Base-by-base conservation (phyloP, 805 yeast genomes). In the Suhomyces xylopsoci region DNA sequence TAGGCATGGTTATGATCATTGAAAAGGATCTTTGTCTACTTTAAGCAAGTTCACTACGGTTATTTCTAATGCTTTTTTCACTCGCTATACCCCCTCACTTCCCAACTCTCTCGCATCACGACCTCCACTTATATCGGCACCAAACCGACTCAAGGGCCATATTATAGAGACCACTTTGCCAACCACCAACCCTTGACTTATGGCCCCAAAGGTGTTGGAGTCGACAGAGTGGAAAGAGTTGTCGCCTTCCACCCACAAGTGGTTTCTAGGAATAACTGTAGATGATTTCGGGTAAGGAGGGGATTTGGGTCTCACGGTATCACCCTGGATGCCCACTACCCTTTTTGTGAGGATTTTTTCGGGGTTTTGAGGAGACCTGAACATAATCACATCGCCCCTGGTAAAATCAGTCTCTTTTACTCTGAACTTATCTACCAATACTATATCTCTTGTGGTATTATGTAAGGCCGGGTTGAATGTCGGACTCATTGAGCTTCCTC, bases 211-310 rank as follows among this genome's bases (percentile, higher is more conserved):
- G 7, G 79, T 81, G 66, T 91, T 92, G 49, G 93, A 85, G 69
- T 93, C 98, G 1, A 91, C 73, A 0, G 96, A 86, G 62, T 87
- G 93, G 53, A 73, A 71, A 14, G 81, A 68, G 64, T 90, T 91
- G 67, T 93, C 98, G 6, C 98, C 98, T 66, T 93, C 97, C 0
- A 91, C 91, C 97, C 97, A 93, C 6, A 90, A 60, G 64, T 93
- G 97, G 61, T 84, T 86, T 51, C 87, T 70, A 2, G 97, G 97
- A 2, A 93, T 73, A 32, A 71, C 67, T 5, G 86, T 84, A 44
- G 74, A 69, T 1, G 76, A 72, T 62, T 84, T 79, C 5, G 96
- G 90, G 62, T 89, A 90, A 20, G 85, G 86, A 41, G 66, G 63
- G 24, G 77, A 71, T 51, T 86, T 74, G 1, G 96, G 83, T 6